Conservation (phyloP, 176 grass and related monocot genomes). For the Poa pratensis region DNA sequence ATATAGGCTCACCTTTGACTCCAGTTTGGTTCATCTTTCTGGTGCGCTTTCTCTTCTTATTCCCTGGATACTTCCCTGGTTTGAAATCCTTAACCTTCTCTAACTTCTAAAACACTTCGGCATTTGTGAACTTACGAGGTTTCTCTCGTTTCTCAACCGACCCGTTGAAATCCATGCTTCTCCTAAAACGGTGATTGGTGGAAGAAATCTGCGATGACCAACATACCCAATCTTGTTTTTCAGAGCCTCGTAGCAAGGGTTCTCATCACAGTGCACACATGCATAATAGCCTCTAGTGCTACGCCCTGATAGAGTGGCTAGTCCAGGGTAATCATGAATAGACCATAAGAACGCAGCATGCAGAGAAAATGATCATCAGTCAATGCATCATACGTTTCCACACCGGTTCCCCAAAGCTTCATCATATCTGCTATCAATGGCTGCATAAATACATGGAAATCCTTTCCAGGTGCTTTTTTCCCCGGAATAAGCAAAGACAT, state of each 20-base stretch:
- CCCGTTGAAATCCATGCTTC: background rate
- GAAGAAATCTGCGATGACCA: background rate
- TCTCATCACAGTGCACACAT: background rate
- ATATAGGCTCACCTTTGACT: slow-evolving; percentile 39
- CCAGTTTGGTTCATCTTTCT: background rate
- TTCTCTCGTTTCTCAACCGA: background rate
- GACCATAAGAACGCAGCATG: background rate
- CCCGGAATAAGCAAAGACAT: slow-evolving; percentile 11
- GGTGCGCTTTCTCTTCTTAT: background rate
- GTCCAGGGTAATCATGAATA: slow-evolving; percentile 11
- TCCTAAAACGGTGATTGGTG: background rate
- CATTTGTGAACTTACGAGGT: background rate
- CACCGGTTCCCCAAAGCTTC: slow-evolving; percentile 3
- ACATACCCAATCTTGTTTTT: slow-evolving; percentile 1
- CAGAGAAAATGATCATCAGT: background rate
- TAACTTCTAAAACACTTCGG: background rate
- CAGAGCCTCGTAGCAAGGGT: background rate
- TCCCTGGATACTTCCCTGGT: slow-evolving; percentile 3
- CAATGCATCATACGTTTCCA: slow-evolving; percentile 1
- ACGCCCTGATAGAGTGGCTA: background rate
- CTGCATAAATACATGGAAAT: slow-evolving; percentile 10
- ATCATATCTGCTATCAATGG: background rate
- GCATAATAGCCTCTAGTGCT: slow-evolving; percentile 6
- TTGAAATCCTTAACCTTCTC: slow-evolving; percentile 3
- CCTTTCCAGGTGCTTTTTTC: slow-evolving; percentile 13